A percentile compares a stretch with the other conserved stretches of the same genome.
Conservation (phyloP, 768 basidiomycete genomes). For the Sistotremastrum suecicum region DNA sequence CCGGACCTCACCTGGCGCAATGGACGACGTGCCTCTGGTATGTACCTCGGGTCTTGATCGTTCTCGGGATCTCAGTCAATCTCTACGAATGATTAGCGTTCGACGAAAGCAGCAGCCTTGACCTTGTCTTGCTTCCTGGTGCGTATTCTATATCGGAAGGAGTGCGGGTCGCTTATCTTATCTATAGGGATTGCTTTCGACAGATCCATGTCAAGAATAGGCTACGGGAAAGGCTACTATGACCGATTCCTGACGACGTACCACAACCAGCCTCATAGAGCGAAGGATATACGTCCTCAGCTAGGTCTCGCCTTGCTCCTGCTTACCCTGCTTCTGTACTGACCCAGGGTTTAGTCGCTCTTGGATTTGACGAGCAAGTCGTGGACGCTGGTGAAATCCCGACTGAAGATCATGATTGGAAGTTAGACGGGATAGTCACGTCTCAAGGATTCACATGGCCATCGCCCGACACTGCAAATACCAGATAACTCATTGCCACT, state of each 20-base stretch:
- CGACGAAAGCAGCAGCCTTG: slow-evolving; percentile 28
- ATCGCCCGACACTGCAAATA: too few species aligned
- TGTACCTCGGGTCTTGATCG: slow-evolving; percentile 12
- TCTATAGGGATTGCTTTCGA: slow-evolving; percentile 62
- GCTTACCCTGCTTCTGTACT: slow-evolving; percentile 3
- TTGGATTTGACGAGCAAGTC: slow-evolving; percentile 51
- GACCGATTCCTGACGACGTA: slow-evolving; percentile 58
- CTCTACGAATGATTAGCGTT: slow-evolving; percentile 16
- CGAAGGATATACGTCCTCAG: slow-evolving; percentile 32
- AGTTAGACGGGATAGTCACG: slow-evolving; percentile 46
- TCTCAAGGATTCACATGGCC: slow-evolving; percentile 19
- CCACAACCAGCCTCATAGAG: slow-evolving; percentile 12
- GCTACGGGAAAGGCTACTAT: slow-evolving; percentile 78
- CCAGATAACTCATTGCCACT: too few species aligned
- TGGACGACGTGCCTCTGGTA: slow-evolving; percentile 36
- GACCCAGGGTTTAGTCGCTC: slow-evolving; percentile 31
- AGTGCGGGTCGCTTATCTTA: not conserved
- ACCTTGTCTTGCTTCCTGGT: slow-evolving; percentile 62
- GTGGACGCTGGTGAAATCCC: slow-evolving; percentile 39
- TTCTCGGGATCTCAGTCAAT: not conserved
- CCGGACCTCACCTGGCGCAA: slow-evolving; percentile 34
- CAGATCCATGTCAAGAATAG: slow-evolving; percentile 48
- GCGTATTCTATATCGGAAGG: slow-evolving; percentile 5
- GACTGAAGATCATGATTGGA: slow-evolving; percentile 43
- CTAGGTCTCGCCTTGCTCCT: slow-evolving; percentile 32